A percentile compares a stretch with the other conserved stretches of the same genome.
phyloP scores from a whole-genome alignment of 345 rosid species.

The Cardamine chenopodiifolia region DNA sequence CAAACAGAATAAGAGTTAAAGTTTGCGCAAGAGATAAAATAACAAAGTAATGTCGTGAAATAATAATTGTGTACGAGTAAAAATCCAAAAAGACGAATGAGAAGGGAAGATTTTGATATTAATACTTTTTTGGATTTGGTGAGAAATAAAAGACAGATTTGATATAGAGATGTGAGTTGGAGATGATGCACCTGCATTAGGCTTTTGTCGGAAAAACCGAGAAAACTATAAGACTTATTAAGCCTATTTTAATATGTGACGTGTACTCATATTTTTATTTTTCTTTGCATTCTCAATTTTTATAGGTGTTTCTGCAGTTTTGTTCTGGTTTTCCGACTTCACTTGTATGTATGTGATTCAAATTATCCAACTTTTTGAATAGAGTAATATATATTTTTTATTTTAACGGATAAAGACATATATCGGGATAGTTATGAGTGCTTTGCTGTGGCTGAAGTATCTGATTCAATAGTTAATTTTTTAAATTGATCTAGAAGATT shows the following conservation, averaged over 20 bases:
- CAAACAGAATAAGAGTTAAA: conserved; percentile 11
- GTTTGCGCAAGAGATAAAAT: conserved; percentile 5
- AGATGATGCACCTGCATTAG: conserved; percentile 33
- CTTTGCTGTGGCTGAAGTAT: neutral
- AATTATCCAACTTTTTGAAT: neutral
- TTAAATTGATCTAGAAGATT: neutral
- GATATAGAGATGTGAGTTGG: conserved; percentile 34
- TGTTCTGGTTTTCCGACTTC: neutral
- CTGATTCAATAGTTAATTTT: neutral
- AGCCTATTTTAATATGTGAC: conserved; percentile 9
- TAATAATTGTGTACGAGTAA: conserved; percentile 27
- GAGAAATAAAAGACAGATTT: conserved; percentile 31
- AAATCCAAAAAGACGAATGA: conserved; percentile 6
- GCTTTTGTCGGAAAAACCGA: conserved; percentile 35
- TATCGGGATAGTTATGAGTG: neutral
- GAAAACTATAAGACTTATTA: conserved; percentile 28
- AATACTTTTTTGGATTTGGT: conserved; percentile 12
- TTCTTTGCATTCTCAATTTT: neutral
- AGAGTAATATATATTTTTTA: too few relatives aligned
- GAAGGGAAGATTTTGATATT: neutral
- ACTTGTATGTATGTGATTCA: neutral
- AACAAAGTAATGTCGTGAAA: conserved; percentile 16
- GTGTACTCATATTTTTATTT: conserved; percentile 18
- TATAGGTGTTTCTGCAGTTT: neutral
- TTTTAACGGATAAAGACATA: neutral